Evolutionary conservation across 1,139 yeast species (phyloP), one percentile per base, ranked within the genome.

Genomic region (Debaryomyces coudertii): DNA sequence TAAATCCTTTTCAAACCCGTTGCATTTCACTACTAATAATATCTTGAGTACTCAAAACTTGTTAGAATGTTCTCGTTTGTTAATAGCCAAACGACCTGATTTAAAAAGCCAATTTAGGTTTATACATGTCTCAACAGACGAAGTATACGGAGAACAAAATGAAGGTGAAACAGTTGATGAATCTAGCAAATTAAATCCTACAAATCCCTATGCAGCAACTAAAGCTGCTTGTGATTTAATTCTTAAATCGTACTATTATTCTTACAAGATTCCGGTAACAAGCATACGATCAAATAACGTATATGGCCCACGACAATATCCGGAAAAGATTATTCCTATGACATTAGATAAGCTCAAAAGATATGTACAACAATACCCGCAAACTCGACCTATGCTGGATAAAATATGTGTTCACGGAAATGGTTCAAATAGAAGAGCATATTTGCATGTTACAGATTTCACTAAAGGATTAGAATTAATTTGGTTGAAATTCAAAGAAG

Each of bases 121-220:
- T 42, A 49, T 82, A 3, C 85, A 81, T 55, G 66, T 82, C 50
- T 81, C 86, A 2, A 81, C 87, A 0, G 87, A 82, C 54, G 87
- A 82, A 51, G 86, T 82, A 0, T 82, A 82, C 51, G 86, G 86
- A 1, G 76, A 71, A 46, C 58, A 55, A 29, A 24, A 30, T 1
- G 67, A 62, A n/a, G 63, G 57, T 4, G 51, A 48, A 7, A 46
- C 49, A 4, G 71, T 70, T n/a, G 53, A 58, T 7, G 84, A 79
- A 53, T 47, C 61, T 0, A 65, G 72, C 2, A 53, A 55, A 1
- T 57, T 82, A 25, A 62, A 65, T 11, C 87, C 87, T 1, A 75
- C 86, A 0, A 81, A 80, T 51, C 86, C 86, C 1, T 82, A 82
- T 51, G 69, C 86, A 2, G 85, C 86, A 0, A 68, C 83, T 16